Conservation (phyloP, 2,329 filamentous ascomycete species). For the Paraphaeosphaeria sporulosa region DNA sequence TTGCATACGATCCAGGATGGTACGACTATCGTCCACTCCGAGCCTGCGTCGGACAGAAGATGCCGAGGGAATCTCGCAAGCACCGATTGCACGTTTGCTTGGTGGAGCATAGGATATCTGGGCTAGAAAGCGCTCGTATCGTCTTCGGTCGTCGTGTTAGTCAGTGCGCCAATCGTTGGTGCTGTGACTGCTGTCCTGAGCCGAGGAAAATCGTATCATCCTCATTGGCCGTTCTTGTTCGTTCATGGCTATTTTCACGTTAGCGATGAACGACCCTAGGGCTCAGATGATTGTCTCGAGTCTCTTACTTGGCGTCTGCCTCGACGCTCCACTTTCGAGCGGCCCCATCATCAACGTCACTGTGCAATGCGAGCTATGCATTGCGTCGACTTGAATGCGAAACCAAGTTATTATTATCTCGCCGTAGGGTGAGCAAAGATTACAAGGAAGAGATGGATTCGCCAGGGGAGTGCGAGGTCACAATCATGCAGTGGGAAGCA, state of each 20-base stretch:
- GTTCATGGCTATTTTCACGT: not conserved
- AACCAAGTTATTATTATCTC: not conserved
- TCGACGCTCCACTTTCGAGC: not conserved
- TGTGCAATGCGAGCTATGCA: not conserved
- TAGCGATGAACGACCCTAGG: not conserved
- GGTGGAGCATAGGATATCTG: not conserved
- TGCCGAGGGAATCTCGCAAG: not conserved
- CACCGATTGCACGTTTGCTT: not conserved
- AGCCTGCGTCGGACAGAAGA: not conserved
- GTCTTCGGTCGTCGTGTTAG: not conserved
- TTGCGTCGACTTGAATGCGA: not conserved
- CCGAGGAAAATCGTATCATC: not conserved
- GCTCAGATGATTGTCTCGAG: constrained; percentile 1
- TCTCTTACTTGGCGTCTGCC: not conserved
- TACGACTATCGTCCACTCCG: not conserved
- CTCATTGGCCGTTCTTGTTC: not conserved
- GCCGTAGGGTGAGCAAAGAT: not conserved
- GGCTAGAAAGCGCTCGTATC: not conserved
- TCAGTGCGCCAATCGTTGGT: not conserved
- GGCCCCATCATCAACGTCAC: not conserved
- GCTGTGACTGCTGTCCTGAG: not conserved
- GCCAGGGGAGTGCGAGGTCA: not conserved
- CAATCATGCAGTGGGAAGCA: too few relatives aligned
- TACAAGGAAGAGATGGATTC: too few relatives aligned
- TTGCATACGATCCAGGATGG: not conserved